Base-by-base conservation (phyloP, 2,329 filamentous ascomycete genomes). In the Fusarium sp. region DNA sequence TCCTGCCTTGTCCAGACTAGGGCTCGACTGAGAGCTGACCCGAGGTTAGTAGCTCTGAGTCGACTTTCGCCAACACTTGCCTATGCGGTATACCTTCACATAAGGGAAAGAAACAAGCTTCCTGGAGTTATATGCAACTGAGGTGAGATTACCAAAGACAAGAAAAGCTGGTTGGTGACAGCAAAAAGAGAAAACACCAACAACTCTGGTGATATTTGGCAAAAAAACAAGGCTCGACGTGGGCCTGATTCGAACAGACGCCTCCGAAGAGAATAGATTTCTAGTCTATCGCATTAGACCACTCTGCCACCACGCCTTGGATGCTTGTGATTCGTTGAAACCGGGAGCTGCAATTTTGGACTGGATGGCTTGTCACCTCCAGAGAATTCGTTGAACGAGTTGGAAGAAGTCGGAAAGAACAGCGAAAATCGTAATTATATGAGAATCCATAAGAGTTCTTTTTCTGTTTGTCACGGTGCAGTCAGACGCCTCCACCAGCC, bases 251-350 rank as follows among this genome's bases (percentile, higher is more conserved):
- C 31, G 54, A 57, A 56, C 52, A 33, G 52, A 56, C 29, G 52
- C 29, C 52, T 56, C 52, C 52, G 54, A 57, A 36, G 31, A 36
- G 54, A 57, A 57, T 57, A 57, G 54, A 57, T 57, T 57, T 57
- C 54, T 57, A 57, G 54, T 57, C 54, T 57, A 57, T 57, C 54
- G 54, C 54, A 57, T 57, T 57, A 57, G 54, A 57, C 54, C 54
- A 57, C 54, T 57, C 54, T 57, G 54, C 54, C 54, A 57, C 54
- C 31, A 25, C 54, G 54, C 54, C 54, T 57, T 57, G 13, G 2
- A 27, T 27, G 52, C 16, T 56, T 35, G 5, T 36, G 54, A 57
- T 57, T 57, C 31, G 54, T 20, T 57, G 54, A 11, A 20, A 14
- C 4, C 2, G 6, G 4, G 11, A 11, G 2, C 7, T 7, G 25